Evolutionary conservation across 2,329 filamentous ascomycete genomes (phyloP).

Genomic region (Aquanectria penicillioides): DNA sequence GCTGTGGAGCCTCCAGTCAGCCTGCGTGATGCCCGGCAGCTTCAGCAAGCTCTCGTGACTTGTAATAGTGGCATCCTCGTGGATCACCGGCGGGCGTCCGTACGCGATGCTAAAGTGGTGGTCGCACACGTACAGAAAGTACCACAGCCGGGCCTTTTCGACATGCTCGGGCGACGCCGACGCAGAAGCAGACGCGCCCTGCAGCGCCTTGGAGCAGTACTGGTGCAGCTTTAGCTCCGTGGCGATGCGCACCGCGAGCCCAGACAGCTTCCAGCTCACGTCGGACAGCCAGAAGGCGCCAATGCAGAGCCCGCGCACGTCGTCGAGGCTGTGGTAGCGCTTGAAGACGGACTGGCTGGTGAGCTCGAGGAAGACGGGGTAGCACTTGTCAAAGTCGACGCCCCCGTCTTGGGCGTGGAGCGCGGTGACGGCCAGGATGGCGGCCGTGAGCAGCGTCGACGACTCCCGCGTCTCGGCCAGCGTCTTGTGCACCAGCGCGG

Average conservation of each 20-base stretch:
- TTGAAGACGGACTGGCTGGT: conserved; percentile 68
- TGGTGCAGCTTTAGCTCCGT: conserved; percentile 67
- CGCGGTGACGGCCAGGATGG: conserved; percentile 47
- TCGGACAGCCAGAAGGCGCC: conserved; percentile 73
- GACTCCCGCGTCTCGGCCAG: conserved; percentile 42
- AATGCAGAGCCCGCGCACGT: conserved; percentile 69
- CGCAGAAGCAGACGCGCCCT: conserved; percentile 41
- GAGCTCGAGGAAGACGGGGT: conserved; percentile 66
- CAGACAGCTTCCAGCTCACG: conserved; percentile 64
- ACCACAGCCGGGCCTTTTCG: conserved; percentile 69
- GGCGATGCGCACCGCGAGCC: conserved; percentile 66
- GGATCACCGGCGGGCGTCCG: conserved; percentile 65
- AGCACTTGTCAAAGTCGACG: conserved; percentile 64
- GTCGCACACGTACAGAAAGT: conserved; percentile 71
- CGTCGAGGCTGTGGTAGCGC: conserved; percentile 62
- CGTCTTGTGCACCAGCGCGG: conserved; percentile 42
- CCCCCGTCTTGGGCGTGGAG: conserved; percentile 48
- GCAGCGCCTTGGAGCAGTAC: conserved; percentile 59
- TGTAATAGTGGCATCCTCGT: conserved; percentile 66
- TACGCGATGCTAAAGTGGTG: conserved; percentile 74
- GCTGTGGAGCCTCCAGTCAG: conserved; percentile 65
- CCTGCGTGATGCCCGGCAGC: conserved; percentile 59
- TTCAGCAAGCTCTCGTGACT: conserved; percentile 65
- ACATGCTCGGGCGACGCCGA: conserved; percentile 56
- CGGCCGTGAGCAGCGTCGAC: conserved; percentile 43